Evolutionary conservation across 139 green algal genomes (phyloP), one percentile per base, ranked within the genome.

Genomic region (Coelastrella sp.): DNA sequence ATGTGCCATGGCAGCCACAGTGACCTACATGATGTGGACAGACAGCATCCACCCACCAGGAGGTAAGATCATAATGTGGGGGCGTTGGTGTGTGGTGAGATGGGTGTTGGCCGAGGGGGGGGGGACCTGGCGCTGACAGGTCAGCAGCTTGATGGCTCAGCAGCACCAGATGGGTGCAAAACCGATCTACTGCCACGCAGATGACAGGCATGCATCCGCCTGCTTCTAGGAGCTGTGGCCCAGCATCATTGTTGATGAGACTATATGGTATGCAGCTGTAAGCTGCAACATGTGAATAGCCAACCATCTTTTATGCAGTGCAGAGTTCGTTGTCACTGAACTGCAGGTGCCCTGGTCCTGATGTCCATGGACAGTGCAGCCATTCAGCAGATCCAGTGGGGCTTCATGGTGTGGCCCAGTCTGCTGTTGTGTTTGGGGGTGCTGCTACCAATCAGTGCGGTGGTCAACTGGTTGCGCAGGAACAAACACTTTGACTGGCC

Each of bases 31-130:
- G 89, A 67, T 90, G 80, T 51, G 59, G 17, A 85, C 59, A 3
- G 89, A 92, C 80, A 80, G 27, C 6, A 81, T 90, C n/a, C 89
- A 92, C 77, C 89, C 89, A 9, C 89, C 89, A 23, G 89, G 86
- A 48, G 85, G 84, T 88, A 34, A 63, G 75, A 38, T n/a, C n/a
- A n/a, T n/a, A n/a, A n/a, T n/a, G n/a, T n/a, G n/a, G n/a, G n/a
- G n/a, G n/a, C n/a, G n/a, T n/a, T n/a, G n/a, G n/a, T n/a, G n/a
- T n/a, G n/a, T n/a, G n/a, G n/a, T n/a, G n/a, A n/a, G n/a, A n/a
- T n/a, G n/a, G n/a, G n/a, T n/a, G n/a, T n/a, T n/a, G n/a, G n/a
- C n/a, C n/a, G n/a, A n/a, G n/a, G n/a, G n/a, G n/a, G n/a, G n/a
- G n/a, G n/a, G n/a, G n/a, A n/a, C n/a, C n/a, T n/a, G n/a, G n/a